Conservation (phyloP, 208 protist species). For the Leptomonas seymouri region DNA sequence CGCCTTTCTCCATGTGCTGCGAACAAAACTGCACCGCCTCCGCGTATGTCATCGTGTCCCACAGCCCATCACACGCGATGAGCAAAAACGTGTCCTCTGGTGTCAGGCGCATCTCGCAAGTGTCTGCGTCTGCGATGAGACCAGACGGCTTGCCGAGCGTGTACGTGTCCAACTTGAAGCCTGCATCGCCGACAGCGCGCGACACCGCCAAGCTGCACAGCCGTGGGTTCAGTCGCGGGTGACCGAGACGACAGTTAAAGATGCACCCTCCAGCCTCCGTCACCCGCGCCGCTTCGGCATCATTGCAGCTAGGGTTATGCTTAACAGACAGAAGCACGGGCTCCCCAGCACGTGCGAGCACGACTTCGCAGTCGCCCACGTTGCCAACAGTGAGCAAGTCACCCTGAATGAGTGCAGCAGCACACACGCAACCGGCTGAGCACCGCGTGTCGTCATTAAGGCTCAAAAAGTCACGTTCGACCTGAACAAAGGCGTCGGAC, state of each 20-base stretch:
- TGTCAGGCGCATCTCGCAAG: constrained; percentile 42
- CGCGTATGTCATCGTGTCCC: constrained; percentile 89
- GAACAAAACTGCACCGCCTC: constrained; percentile 77
- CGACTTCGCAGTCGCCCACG: constrained; percentile 85
- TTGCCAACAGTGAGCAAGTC: constrained; percentile 74
- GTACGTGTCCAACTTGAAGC: constrained; percentile 84
- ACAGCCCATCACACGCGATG: constrained; percentile 92
- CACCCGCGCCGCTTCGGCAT: constrained; percentile 80
- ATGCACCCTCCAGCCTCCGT: constrained; percentile 81
- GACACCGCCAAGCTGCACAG: constrained; percentile 89
- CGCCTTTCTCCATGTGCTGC: constrained; percentile 32
- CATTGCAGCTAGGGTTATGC: constrained; percentile 74
- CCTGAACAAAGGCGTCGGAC: constrained; percentile 70
- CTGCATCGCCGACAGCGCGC: constrained; percentile 93
- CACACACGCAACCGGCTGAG: constrained; percentile 71
- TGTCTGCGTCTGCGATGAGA: constrained; percentile 76
- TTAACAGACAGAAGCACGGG: constrained; percentile 76
- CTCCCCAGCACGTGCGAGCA: constrained; percentile 65
- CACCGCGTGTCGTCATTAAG: constrained; percentile 43
- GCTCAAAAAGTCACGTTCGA: constrained; percentile 59
- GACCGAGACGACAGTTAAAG: constrained; percentile 87
- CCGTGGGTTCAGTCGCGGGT: constrained; percentile 77
- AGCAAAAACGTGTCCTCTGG: constrained; percentile 84
- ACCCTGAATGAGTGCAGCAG: constrained; percentile 62
- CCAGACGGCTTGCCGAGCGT: constrained; percentile 75